Conservation (phyloP, 306 rosid species). For the Cajanus cajan region DNA sequence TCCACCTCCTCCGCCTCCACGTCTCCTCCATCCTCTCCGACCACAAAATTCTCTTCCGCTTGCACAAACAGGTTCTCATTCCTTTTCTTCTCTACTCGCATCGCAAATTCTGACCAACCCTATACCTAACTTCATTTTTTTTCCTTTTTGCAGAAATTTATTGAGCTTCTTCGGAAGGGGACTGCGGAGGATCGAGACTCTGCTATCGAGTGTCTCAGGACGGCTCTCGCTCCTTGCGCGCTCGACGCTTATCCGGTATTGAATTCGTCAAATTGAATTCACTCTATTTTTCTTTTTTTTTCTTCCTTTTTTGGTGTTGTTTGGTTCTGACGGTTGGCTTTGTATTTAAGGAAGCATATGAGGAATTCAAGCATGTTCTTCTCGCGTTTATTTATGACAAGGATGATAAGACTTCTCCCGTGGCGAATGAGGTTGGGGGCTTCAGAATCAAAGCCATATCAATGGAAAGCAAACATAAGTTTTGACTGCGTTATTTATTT, state of each 20-base stretch:
- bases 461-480: too few relatives aligned
- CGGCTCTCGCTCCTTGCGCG: conserved; percentile 95
- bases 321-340: conserved; percentile 42
- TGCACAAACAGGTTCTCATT: conserved; percentile 80
- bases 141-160: conserved; percentile 59
- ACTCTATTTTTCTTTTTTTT: background rate
- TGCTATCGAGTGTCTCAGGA: conserved; percentile 80
- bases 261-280: background rate
- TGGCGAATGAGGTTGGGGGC: conserved; percentile 94
- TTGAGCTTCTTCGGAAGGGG: conserved; percentile 93
- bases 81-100: background rate
- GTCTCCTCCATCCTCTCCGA: conserved; percentile 83
- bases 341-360: conserved; percentile 94
- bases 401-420: conserved; percentile 79
- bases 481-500: too few relatives aligned
- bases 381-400: conserved; percentile 92
- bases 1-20: conserved; percentile 70
- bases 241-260: conserved; percentile 96
- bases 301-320: background rate
- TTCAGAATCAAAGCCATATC: too few relatives aligned
- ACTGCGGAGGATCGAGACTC: conserved; percentile 70
- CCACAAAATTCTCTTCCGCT: conserved; percentile 83
- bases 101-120: too few relatives aligned
- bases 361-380: conserved; percentile 96
- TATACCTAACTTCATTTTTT: too few relatives aligned